Base-by-base conservation (phyloP, 139 green algal species). In the Cymbomonas tetramitiformis region DNA sequence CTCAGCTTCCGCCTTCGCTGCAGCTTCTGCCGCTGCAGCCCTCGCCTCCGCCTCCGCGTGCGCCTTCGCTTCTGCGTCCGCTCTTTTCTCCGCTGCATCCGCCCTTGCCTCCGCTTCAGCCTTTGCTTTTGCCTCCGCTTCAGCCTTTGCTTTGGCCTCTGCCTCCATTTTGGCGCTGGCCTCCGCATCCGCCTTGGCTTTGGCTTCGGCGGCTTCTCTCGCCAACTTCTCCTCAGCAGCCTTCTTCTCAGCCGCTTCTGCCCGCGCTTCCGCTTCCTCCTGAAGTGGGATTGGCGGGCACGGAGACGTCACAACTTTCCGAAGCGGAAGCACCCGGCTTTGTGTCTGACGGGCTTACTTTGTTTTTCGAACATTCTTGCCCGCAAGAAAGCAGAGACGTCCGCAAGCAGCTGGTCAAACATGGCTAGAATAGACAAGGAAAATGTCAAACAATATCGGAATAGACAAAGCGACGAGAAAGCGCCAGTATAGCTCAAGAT, bases 191-290 rank as follows among this genome's bases (percentile, higher is more conserved):
- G 28, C 50, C 8, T 5, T 33, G 47, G 47, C 30, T 9, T 5
- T 12, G 3, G 4, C 4, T n/a, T 41, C 50, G 29, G 50, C 29
- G 9, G 41, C 41, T 10, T 9, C 6, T 5, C 46, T 46, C 2
- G 12, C 26, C 10, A 19, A 33, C 51, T 58, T 58, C 24, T 15
- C 12, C 48, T 21, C n/a, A 24, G 46, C 46, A 23, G 46, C 46
- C 31, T 52, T 30, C 6, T 50, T 10, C 41, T 50, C 41, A 50
- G 41, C 41, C 21, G 41, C 41, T 50, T 38, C 40, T 12, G 48
- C 48, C 25, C 40, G 7, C 2, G 26, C 30, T n/a, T 56, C 18
- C 23, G 15, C 26, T 10, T n/a, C 48, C 18, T 29, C 48, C 18
- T 10, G n/a, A 8, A n/a, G n/a, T n/a, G n/a, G n/a, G n/a, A n/a